Percentiles rank a stretch among this genome's conserved stretches.
Evolutionary conservation across 345 rosid species (phyloP).

Genomic region (Eucalyptus polybractea): DNA sequence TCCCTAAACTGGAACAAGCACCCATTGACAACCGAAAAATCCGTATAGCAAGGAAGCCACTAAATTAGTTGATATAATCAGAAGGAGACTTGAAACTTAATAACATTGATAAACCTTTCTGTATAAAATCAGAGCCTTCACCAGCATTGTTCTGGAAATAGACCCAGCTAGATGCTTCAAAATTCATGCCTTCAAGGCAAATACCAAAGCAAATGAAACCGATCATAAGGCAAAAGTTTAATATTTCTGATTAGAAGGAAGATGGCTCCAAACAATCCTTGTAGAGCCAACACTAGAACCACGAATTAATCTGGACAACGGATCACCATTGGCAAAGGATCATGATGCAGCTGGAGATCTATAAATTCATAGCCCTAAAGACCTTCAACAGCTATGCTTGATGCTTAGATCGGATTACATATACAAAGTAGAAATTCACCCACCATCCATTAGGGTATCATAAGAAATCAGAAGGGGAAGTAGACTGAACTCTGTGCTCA

Average conservation of each 20-base stretch:
- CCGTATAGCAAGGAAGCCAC: not conserved
- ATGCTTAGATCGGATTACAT: too few relatives aligned
- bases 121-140: not conserved
- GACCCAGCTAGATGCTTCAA: not conserved
- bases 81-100: not conserved
- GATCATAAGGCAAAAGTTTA: not conserved
- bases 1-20: not conserved
- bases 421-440: too few relatives aligned
- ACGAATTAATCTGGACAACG: not conserved
- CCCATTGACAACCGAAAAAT: not conserved
- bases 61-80: not conserved
- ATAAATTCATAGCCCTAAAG: not conserved
- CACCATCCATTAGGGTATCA: too few relatives aligned
- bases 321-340: not conserved
- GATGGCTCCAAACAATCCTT: not conserved
- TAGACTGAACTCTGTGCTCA: too few relatives aligned
- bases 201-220: not conserved
- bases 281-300: not conserved
- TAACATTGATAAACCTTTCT: not conserved
- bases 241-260: not conserved
- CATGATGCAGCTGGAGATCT: not conserved
- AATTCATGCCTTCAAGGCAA: not conserved
- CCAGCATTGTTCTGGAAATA: not conserved
- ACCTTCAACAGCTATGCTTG: not conserved
- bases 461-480: too few relatives aligned